A percentile compares a stretch with the other conserved stretches of the same genome.
Conservation (phyloP, 768 basidiomycete species). For the Paxillus involutus region DNA sequence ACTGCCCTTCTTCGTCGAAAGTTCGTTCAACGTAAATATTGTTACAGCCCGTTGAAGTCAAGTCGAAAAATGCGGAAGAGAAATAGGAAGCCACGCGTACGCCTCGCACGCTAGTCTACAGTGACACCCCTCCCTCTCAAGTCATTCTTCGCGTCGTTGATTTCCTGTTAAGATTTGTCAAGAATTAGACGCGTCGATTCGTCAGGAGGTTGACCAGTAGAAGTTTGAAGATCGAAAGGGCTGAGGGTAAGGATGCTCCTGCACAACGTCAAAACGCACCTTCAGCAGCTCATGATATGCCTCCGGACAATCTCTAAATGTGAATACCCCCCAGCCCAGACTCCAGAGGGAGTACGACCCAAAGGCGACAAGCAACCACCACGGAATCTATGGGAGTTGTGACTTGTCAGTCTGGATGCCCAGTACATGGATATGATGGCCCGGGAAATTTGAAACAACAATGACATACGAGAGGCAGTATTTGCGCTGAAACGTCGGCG, state of each 20-base stretch:
- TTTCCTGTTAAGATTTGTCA: conserved; percentile 48
- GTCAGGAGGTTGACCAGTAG: not conserved
- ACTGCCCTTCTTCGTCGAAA: too few relatives aligned
- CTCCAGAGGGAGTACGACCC: conserved; percentile 79
- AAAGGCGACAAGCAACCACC: conserved; percentile 79
- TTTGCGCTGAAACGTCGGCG: conserved; percentile 41
- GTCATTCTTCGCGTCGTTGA: conserved; percentile 56
- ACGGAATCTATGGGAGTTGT: conserved; percentile 57
- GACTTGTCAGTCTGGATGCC: not conserved
- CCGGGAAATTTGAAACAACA: not conserved
- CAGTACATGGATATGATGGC: not conserved
- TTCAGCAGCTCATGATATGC: conserved; percentile 69
- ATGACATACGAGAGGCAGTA: conserved; percentile 60
- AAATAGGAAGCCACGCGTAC: too few relatives aligned
- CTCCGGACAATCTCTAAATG: conserved; percentile 77
- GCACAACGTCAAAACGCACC: conserved; percentile 31
- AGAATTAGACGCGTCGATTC: not conserved
- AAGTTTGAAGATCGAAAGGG: not conserved
- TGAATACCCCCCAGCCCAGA: conserved; percentile 72
- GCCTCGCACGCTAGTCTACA: conserved; percentile 43
- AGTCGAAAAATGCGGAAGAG: too few relatives aligned
- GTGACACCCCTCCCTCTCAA: conserved; percentile 58
- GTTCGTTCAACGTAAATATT: too few relatives aligned
- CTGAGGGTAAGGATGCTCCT: not conserved
- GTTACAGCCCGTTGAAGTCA: conserved; percentile 2